Conservation (phyloP, 192 early-diverging fungal genomes). For the Linderina pennispora region DNA sequence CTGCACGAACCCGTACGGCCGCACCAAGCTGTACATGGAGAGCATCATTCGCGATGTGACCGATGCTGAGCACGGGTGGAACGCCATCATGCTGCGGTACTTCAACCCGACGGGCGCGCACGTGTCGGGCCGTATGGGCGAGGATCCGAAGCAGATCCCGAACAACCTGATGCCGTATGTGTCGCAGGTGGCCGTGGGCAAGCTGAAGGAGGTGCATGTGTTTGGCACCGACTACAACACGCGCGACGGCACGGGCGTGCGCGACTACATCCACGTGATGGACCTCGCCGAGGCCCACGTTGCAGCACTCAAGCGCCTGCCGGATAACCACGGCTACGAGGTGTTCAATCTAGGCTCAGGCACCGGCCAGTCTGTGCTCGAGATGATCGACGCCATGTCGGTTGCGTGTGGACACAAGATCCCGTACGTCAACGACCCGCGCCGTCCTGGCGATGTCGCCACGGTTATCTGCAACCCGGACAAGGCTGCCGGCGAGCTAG, state of each 20-base stretch:
- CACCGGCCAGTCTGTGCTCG: slow-evolving; percentile 85
- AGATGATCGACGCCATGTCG: slow-evolving; percentile 82
- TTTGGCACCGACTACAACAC: slow-evolving; percentile 93
- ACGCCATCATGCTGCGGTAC: slow-evolving; percentile 69
- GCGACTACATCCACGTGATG: slow-evolving; percentile 95
- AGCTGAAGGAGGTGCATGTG: slow-evolving; percentile 74
- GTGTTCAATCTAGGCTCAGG: slow-evolving; percentile 92
- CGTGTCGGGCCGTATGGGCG: slow-evolving; percentile 83
- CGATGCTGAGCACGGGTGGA: slow-evolving; percentile 55
- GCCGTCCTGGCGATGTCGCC: slow-evolving; percentile 81
- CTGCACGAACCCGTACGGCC: slow-evolving; percentile 88
- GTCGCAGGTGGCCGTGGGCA: slow-evolving; percentile 79
- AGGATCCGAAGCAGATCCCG: slow-evolving; percentile 79
- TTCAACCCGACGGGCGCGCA: slow-evolving; percentile 97
- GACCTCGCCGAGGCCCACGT: slow-evolving; percentile 90
- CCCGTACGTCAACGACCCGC: slow-evolving; percentile 56
- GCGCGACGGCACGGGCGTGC: slow-evolving; percentile 83
- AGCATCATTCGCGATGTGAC: slow-evolving; percentile 73
- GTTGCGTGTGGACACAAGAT: slow-evolving; percentile 75
- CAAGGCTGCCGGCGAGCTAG: slow-evolving; percentile 54
- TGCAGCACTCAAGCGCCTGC: slow-evolving; percentile 71
- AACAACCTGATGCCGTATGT: slow-evolving; percentile 91
- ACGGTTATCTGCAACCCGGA: slow-evolving; percentile 75
- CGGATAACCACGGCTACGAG: slow-evolving; percentile 47
- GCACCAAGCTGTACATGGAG: slow-evolving; percentile 94